phyloP scores from a whole-genome alignment of 2,329 filamentous ascomycete species.

The Talaromyces sp. region DNA sequence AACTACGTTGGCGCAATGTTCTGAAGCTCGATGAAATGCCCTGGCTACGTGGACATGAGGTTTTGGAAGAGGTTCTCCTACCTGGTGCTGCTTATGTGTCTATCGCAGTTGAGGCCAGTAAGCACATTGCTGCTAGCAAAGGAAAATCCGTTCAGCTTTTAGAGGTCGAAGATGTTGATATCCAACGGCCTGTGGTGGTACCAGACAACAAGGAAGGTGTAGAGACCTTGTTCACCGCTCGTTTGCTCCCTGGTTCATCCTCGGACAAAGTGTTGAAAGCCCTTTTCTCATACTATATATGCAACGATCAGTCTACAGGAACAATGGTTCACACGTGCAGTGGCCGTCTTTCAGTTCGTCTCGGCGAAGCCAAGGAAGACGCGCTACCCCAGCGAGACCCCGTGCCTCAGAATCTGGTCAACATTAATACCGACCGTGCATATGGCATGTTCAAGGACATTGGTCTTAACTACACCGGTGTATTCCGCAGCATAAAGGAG shows the following conservation, averaged over 20 bases:
- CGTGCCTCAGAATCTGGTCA: background rate
- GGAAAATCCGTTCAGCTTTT: constrained; percentile 15
- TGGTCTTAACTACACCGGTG: constrained; percentile 22
- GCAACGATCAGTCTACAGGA: constrained; percentile 2
- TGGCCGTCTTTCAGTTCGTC: constrained; percentile 2
- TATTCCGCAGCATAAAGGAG: constrained; percentile 17
- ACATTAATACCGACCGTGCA: constrained; percentile 18
- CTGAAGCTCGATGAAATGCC: constrained; percentile 24
- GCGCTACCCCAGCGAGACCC: background rate
- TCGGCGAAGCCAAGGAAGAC: background rate
- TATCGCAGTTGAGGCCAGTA: constrained; percentile 21
- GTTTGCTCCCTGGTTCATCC: constrained; percentile 1
- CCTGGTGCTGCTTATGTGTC: constrained; percentile 25
- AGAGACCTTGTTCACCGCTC: background rate
- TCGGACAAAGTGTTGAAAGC: constrained; percentile 11
- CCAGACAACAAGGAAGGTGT: constrained; percentile 15
- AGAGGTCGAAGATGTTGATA: constrained; percentile 19
- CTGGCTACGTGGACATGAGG: constrained; percentile 28
- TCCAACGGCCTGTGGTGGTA: constrained; percentile 19
- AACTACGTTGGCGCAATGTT: constrained; percentile 26
- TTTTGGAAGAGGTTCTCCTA: constrained; percentile 27
- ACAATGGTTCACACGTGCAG: background rate
- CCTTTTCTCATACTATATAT: constrained; percentile 8
- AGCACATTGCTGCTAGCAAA: background rate
- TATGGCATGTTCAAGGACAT: constrained; percentile 19